Evolutionary conservation across 192 early-diverging fungal genomes (phyloP), one percentile per base, ranked within the genome.

Genomic region (Funneliformis geosporum): DNA sequence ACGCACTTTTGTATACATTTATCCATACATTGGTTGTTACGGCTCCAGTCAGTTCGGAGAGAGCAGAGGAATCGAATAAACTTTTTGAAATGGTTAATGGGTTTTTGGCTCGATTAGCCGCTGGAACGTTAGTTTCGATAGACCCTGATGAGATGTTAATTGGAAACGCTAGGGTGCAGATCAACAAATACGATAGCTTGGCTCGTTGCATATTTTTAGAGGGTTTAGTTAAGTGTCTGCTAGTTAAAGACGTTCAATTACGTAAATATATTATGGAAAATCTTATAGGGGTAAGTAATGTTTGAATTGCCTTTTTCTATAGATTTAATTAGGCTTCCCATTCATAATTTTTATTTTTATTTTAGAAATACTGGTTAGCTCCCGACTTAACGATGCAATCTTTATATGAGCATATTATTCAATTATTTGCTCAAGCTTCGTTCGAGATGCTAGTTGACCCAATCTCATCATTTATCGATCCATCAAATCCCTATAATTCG

Each of bases 1-100:
- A 86, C 44, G 62, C 81, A 8, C 79, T 86, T 73, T 68, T 86
- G 16, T 84, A 82, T 67, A 76, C 83, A n/a, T 73, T 84, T 47
- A 55, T 77, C 7, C 68, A 82, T 80, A 72, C 83, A 46, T 64
- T 86, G 16, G 79, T 80, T 23, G 28, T 67, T 27, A 78, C 42
- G 8, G 6, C 1, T 60, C 38, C 75, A 16, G 12, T 21, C 25
- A 25, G 8, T 11, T 61, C 39, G 14, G 43, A 78, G n/a, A 21
- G 7, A 44, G 27, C 60, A 47, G 65, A 67, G 18, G 76, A 67
- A 44, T 16, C 25, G 25, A 28, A 2, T 38, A 27, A 33, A 33
- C 25, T 78, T 10, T n/a, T 23, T 16, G 67, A 46, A 66, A 78
- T 67, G 64, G 18, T 78, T 38, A 40, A 67, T 50, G 65, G 65